Evolutionary conservation across 176 grass and related monocot species (phyloP).

Genomic region (Musa beccarii): DNA sequence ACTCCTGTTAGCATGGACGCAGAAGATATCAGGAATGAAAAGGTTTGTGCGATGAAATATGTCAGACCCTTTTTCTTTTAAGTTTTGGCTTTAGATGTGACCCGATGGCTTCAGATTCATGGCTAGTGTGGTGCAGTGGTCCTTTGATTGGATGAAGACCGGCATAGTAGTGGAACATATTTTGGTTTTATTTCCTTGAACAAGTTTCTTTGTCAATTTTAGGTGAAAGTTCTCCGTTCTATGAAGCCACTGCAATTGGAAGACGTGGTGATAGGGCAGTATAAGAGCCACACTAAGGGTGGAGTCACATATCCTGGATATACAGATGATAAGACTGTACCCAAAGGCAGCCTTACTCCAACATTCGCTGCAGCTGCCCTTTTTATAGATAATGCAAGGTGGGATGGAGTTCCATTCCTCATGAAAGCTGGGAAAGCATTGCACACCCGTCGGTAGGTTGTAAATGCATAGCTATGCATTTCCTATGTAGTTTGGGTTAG

Average conservation of each 20-base stretch:
- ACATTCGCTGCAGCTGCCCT: conserved; percentile 91
- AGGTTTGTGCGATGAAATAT: conserved; percentile 30
- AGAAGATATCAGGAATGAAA: conserved; percentile 98
- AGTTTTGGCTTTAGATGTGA: too few species aligned
- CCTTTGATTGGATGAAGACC: not conserved
- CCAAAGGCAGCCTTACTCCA: conserved; percentile 67
- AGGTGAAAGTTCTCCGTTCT: conserved; percentile 93
- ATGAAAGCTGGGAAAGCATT: conserved; percentile 98
- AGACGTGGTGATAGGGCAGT: conserved; percentile 79
- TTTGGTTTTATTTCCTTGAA: not conserved
- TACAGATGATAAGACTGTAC: conserved; percentile 86
- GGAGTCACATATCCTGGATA: conserved; percentile 66
- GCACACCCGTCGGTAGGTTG: conserved; percentile 61
- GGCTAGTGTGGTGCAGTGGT: not conserved
- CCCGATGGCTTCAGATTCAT: too few species aligned
- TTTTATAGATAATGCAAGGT: conserved; percentile 90
- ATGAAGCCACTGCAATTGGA: conserved; percentile 86
- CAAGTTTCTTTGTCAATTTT: not conserved
- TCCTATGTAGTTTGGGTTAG: not conserved
- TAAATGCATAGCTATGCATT: not conserved
- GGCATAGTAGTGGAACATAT: not conserved
- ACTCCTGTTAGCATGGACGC: conserved; percentile 97
- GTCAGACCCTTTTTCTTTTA: not conserved
- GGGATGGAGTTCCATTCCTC: conserved; percentile 98
- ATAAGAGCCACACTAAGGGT: conserved; percentile 89